Conservation (phyloP, 148 eudicot species). For the Polygonum aviculare region DNA sequence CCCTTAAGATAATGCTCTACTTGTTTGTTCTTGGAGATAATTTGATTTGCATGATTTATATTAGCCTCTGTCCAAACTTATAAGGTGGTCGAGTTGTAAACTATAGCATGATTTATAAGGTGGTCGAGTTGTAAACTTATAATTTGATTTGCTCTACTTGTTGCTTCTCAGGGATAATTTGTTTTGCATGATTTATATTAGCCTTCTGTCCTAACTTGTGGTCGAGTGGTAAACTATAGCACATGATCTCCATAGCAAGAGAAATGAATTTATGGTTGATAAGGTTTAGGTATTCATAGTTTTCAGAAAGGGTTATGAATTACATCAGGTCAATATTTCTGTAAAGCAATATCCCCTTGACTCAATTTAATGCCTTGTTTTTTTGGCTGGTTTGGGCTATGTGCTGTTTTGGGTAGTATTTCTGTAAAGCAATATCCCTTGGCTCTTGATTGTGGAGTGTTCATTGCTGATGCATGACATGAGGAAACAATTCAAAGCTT, state of each 20-base stretch:
- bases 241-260: not conserved
- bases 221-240: not conserved
- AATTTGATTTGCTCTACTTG: no score
- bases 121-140: not conserved
- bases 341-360: no score
- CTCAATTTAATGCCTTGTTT: no score
- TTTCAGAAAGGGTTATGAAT: not conserved
- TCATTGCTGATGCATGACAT: no score
- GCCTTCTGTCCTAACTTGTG: no score
- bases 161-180: no score
- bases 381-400: no score
- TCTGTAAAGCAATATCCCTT: no score
- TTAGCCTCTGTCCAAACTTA: not conserved
- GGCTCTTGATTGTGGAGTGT: no score
- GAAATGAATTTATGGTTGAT: not conserved
- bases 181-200: not conserved
- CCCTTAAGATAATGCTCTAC: not conserved
- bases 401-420: no score
- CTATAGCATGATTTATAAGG: not conserved
- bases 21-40: not conserved
- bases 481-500: no score
- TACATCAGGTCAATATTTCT: not conserved
- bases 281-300: no score
- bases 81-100: not conserved
- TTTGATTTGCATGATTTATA: not conserved